Evolutionary conservation across 2,329 filamentous ascomycete genomes (phyloP), one percentile per base, ranked within the genome.

Genomic region (Balansia obtecta): DNA sequence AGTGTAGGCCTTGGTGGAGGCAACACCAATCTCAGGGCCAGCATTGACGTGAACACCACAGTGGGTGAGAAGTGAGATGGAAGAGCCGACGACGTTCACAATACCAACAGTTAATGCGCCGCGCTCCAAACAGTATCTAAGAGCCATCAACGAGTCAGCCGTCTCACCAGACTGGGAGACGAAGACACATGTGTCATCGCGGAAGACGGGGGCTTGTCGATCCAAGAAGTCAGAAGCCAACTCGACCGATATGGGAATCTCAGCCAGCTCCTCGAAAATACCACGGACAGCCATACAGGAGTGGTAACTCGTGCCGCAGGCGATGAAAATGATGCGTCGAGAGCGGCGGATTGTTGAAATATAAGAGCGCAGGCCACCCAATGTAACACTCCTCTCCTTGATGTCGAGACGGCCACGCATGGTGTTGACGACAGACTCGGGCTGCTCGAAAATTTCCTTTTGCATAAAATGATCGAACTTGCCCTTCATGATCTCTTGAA

Each of bases 401-500:
- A 86, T 77, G 70, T 98, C 93, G 62, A 98, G 77, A 74, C 93
- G 93, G 72, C 93, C 93, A 82, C 93, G 88, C 93, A 98, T 98
- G 59, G 93, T 96, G 80, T 98, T 98, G 75, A 98, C 84, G 54
- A 98, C 88, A 13, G 93, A 98, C 74, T 98, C 93, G 65, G 93
- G 93, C 77, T 98, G 93, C 79, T 98, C 93, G 70, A 98, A 98
- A 65, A 98, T 98, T 71, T 98, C 93, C 82, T 98, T 98, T 71
- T 98, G 93, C 93, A 98, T 98, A 79, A 96, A 98, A 76, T 98
- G 93, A 70, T 98, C 93, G 72, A 97, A 98, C 68, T 93, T 94
- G 71, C 93, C 93, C 85, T 98, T 98, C 93, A 98, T 98, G 72
- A 98, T 98, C 77, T 98, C 90, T 76, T 98, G 93, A 57, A 98